These are phyloP conservation scores for Kodamaea ohmeri DNA, from an alignment of 1,139 yeast species.

Conservation along the genomic window DNA sequence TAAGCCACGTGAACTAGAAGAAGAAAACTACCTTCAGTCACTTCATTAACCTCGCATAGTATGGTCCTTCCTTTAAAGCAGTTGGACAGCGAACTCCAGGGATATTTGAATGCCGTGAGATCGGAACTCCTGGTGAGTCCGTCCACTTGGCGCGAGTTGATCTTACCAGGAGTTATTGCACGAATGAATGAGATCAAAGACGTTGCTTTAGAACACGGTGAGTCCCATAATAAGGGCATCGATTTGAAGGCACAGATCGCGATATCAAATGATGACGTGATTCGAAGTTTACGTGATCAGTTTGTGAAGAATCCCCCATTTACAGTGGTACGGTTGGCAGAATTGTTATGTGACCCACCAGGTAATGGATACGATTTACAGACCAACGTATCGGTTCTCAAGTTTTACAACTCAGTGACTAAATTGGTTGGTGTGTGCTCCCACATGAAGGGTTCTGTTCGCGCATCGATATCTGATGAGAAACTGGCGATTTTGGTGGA, in stretches of 20 bases:
- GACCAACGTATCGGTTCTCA: slow-evolving; percentile 22
- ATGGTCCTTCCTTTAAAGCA: slow-evolving; percentile 15
- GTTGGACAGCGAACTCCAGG: slow-evolving; percentile 12
- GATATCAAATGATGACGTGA: slow-evolving; percentile 17
- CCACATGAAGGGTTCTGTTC: slow-evolving; percentile 23
- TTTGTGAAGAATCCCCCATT: slow-evolving; percentile 52
- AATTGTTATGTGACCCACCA: slow-evolving; percentile 44
- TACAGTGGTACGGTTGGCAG: slow-evolving; percentile 55
- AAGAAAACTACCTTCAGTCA: too few relatives aligned
- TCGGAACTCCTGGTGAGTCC: slow-evolving; percentile 13
- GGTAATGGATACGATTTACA: slow-evolving; percentile 30
- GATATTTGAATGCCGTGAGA: slow-evolving; percentile 13
- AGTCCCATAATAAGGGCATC: slow-evolving; percentile 15
- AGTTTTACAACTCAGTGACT: slow-evolving; percentile 31
- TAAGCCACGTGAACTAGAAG: too few relatives aligned
- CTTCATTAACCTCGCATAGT: too few relatives aligned
- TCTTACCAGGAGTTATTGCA: slow-evolving; percentile 15
- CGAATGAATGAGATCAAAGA: slow-evolving; percentile 11
- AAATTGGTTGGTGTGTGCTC: slow-evolving; percentile 32
- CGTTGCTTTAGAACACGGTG: slow-evolving; percentile 13
- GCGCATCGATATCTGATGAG: slow-evolving; percentile 13
- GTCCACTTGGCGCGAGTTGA: slow-evolving; percentile 12
- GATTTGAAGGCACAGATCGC: slow-evolving; percentile 18
- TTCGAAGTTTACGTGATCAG: slow-evolving; percentile 19
- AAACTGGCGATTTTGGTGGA: slow-evolving; percentile 25